Base-by-base conservation (phyloP, 805 yeast genomes). In the Lipomyces japonicus region DNA sequence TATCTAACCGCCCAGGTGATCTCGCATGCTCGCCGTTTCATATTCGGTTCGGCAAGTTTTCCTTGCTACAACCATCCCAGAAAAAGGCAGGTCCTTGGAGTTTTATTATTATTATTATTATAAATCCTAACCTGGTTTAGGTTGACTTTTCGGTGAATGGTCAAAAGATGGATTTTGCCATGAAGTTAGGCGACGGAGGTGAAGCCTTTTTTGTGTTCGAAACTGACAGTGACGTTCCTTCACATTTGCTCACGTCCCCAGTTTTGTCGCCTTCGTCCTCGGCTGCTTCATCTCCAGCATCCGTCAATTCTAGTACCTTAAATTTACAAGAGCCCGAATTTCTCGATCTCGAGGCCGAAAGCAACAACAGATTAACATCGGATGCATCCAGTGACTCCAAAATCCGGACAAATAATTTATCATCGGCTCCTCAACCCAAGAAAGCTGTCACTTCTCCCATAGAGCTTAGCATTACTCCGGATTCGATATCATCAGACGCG, bases 141-240 rank as follows among this genome's bases (percentile, higher is more conserved):
- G 95, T 91, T 46, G 95, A 85, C 49, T 82, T 93, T 57, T 77
- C 80, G 37, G 95, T 93, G 35, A 93, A 93, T 68, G 97, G 84
- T 32, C 76, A 76, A 52, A 75, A 80, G 40, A 84, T 95, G 0
- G 82, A 86, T 59, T 71, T 91, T 42, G 96, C 96, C 6, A 93
- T 93, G 97, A 93, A 93, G 67, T 72, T 93, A 39, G 95, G 96
- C 14, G 98, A 93, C 53, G 96, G 95, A 5, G 98, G 98, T 12
- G 98, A 93, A 68, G 98, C 97, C 0, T 89, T 89, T 65, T 93
- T 93, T 64, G 97, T 93, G 37, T 91, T 93, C 70, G 96, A 89
- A 63, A 85, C 96, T 1, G 76, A 76, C 35, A 71, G 71, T 32
- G 77, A 78, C 51, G 82, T 93, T 22, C 95, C 96, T 1, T 73